Conservation (phyloP, 169 alveolate genomes). For the Eimeria brunetti region DNA sequence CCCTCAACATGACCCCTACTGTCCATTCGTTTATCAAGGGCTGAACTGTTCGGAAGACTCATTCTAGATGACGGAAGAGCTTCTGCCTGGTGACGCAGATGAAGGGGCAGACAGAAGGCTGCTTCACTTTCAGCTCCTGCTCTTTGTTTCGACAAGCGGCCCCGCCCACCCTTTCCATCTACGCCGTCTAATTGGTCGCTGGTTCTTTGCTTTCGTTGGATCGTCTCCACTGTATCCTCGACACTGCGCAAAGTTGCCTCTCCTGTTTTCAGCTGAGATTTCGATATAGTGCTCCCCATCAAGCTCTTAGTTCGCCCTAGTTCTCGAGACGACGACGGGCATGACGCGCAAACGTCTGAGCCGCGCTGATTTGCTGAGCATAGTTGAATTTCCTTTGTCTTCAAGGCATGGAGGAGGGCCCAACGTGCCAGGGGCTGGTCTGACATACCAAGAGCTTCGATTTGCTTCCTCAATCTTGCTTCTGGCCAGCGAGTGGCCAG, state of each 20-base stretch:
- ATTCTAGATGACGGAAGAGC: background rate
- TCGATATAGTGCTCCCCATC: background rate
- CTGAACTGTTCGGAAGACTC: background rate
- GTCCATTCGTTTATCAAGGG: conserved; percentile 22
- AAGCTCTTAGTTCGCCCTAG: background rate
- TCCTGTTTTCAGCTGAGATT: background rate
- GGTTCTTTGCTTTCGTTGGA: background rate
- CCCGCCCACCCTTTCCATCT: background rate
- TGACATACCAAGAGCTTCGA: conserved; percentile 51
- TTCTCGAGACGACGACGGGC: background rate
- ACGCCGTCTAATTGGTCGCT: background rate
- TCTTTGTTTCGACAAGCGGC: background rate
- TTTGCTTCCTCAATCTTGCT: conserved; percentile 34
- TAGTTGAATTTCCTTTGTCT: conserved; percentile 4
- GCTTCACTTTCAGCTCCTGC: conserved; percentile 8
- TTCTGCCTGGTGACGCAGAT: background rate
- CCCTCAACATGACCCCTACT: background rate
- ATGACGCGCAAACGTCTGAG: background rate
- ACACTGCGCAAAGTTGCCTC: background rate
- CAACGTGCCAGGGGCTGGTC: conserved; percentile 67
- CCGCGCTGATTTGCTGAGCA: background rate
- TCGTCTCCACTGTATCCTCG: background rate
- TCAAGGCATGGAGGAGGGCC: conserved; percentile 58
- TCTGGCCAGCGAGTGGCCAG: conserved; percentile 70
- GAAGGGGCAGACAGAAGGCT: background rate